Evolutionary conservation across 148 eudicot genomes (phyloP).

Genomic region (Nepenthes gracilis): DNA sequence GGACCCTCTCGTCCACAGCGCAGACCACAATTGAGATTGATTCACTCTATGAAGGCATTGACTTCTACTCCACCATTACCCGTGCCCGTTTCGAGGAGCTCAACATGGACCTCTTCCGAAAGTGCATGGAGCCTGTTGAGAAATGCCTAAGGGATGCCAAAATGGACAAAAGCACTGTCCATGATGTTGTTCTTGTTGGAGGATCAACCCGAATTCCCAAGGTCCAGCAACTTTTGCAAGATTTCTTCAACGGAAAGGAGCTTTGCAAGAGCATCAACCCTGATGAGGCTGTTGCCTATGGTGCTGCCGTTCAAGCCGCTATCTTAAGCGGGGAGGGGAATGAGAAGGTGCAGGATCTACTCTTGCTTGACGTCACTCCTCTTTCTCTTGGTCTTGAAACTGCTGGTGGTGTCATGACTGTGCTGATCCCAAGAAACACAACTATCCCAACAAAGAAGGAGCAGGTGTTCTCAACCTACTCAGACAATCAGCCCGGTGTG

Average conservation of each 20-base stretch:
- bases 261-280: slow-evolving; percentile 37
- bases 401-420: neutral
- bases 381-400: slow-evolving; percentile 1
- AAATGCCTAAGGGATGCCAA: slow-evolving; percentile 20
- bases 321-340: slow-evolving; percentile 15
- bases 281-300: slow-evolving; percentile 42
- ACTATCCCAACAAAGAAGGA: neutral
- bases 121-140: slow-evolving; percentile 31
- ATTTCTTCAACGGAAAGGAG: slow-evolving; percentile 31
- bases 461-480: slow-evolving; percentile 3
- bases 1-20: neutral
- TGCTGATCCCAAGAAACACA: neutral
- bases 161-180: neutral
- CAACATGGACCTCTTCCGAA: slow-evolving; percentile 29
- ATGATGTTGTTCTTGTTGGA: neutral
- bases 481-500: slow-evolving; percentile 35
- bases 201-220: neutral
- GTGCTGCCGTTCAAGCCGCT: slow-evolving; percentile 29
- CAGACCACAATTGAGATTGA: slow-evolving; percentile 1
- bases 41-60: neutral
- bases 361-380: slow-evolving; percentile 30
- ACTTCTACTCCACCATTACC: slow-evolving; percentile 10
- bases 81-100: slow-evolving; percentile 33
- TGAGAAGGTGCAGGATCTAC: slow-evolving; percentile 28
- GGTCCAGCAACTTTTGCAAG: slow-evolving; percentile 8